Evolutionary conservation across 2,329 filamentous ascomycete genomes (phyloP).

Genomic region (Exophiala aquamarina): DNA sequence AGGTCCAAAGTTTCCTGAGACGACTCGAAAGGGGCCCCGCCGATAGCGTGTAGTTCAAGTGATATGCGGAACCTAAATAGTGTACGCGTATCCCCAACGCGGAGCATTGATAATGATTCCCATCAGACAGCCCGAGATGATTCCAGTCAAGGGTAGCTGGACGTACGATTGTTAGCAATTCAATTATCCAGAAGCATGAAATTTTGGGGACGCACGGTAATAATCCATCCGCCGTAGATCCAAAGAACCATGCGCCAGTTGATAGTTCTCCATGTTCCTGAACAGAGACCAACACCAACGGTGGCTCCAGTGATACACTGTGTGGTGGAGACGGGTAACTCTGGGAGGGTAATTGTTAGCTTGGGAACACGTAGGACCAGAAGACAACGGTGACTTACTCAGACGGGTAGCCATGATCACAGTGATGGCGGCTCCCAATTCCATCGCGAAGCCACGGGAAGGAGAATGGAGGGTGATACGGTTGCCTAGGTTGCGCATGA

Average conservation of each 20-base stretch:
- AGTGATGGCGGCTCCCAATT: slow-evolving; percentile 74
- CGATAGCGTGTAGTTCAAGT: too few relatives aligned
- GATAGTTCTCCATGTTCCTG: slow-evolving; percentile 67
- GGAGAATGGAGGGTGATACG: slow-evolving; percentile 70
- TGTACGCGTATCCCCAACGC: too few relatives aligned
- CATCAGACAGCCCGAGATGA: slow-evolving; percentile 54
- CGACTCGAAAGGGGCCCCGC: too few relatives aligned
- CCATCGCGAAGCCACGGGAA: slow-evolving; percentile 65
- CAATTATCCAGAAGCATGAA: too few relatives aligned
- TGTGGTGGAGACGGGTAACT: slow-evolving; percentile 71
- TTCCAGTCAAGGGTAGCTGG: slow-evolving; percentile 62
- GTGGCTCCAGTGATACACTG: slow-evolving; percentile 78
- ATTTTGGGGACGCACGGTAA: too few relatives aligned
- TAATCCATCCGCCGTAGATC: slow-evolving; percentile 66
- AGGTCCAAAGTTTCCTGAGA: too few relatives aligned
- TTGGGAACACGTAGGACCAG: too few relatives aligned
- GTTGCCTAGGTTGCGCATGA: slow-evolving; percentile 84
- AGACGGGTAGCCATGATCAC: slow-evolving; percentile 73
- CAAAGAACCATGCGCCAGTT: slow-evolving; percentile 73
- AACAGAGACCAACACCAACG: slow-evolving; percentile 55
- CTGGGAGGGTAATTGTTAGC: too few relatives aligned
- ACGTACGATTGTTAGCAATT: too few relatives aligned
- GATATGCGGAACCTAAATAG: too few relatives aligned
- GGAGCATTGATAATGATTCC: slow-evolving; percentile 59
- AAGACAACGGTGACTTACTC: slow-evolving; percentile 45